Evolutionary conservation across 192 early-diverging fungal genomes (phyloP), one percentile per base, ranked within the genome.

Genomic region (Umbelopsis ramanniana): DNA sequence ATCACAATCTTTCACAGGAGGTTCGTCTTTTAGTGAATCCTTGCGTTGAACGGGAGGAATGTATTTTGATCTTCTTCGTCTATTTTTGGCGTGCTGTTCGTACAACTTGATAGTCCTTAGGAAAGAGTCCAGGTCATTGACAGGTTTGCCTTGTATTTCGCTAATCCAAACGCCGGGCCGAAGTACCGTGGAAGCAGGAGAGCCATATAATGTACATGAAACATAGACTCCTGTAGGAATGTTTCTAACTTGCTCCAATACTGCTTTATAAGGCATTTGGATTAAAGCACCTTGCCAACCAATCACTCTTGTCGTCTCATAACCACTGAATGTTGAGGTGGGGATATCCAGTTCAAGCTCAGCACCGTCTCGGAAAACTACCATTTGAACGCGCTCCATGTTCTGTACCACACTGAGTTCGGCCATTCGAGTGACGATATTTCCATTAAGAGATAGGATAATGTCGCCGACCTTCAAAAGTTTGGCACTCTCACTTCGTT

Each of bases 261-360:
- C 83, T 7, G 91, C 87, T 71, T 87, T 89, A 77, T 92, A 87
- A 35, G 92, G 89, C 43, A 81, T 84, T 72, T 94, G 92, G 57
- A 95, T 85, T 22, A 90, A 72, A 0, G 92, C 94, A 14, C 96
- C 96, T 29, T 92, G 90, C 96, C 96, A 97, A 19, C 88, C 82
- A 40, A 97, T 78, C 0, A 95, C 83, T 38, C 90, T 86, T 9
- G 82, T 83, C 5, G 88, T 92, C 24, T 85, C 89, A 52, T 83
- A 82, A 8, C 84, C 83, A 40, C 82, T 72, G 67, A 82, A 77
- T 2, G 83, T 76, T 7, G 84, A 85, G 1, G 92, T 93, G 19
- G 89, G 88, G 1, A 96, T 90, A 3, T 68, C 70, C 23, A 98
- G 52, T 0, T 75, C 75, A 35, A 92, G 29, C 67, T 92, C 94